Conservation (phyloP, 306 rosid genomes). For the Pachyrhizus erosus region DNA sequence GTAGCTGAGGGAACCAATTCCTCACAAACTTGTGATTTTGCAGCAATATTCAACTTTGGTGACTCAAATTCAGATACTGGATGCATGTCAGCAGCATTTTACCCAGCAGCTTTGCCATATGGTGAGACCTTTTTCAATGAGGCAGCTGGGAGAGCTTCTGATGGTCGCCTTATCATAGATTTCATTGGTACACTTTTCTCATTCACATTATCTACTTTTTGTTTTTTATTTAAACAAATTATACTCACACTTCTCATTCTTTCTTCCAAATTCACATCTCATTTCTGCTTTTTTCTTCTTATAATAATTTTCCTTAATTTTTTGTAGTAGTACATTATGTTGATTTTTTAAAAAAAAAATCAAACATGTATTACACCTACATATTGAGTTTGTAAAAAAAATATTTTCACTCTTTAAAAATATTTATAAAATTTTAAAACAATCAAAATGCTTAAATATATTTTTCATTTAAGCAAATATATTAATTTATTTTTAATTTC, state of each 20-base stretch:
- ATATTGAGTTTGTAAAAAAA: no score
- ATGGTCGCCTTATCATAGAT: slow-evolving; percentile 79
- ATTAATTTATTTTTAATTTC: neutral
- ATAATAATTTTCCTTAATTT: no score
- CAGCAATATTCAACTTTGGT: slow-evolving; percentile 75
- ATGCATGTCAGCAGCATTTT: slow-evolving; percentile 66
- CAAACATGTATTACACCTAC: neutral
- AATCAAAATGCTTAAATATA: neutral
- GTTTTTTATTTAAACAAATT: neutral
- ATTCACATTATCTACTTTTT: neutral
- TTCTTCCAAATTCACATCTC: neutral
- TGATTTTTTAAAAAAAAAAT: no score
- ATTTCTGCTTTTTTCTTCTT: no score
- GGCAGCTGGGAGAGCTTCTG: slow-evolving; percentile 65
- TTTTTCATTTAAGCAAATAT: neutral
- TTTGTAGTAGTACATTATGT: no score
- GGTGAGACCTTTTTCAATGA: slow-evolving; percentile 74
- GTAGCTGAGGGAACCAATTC: slow-evolving; percentile 37
- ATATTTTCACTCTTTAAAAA: neutral
- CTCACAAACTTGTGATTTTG: slow-evolving; percentile 50
- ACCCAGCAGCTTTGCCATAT: slow-evolving; percentile 51
- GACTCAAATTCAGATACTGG: slow-evolving; percentile 87
- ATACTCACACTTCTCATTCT: neutral
- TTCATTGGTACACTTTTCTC: slow-evolving; percentile 54
- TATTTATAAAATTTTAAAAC: no score